Percentiles rank a stretch among this genome's conserved stretches.
Evolutionary conservation across 495 filamentous ascomycete genomes (phyloP).

Genomic region (Pseudomonodictys pantanalensis): DNA sequence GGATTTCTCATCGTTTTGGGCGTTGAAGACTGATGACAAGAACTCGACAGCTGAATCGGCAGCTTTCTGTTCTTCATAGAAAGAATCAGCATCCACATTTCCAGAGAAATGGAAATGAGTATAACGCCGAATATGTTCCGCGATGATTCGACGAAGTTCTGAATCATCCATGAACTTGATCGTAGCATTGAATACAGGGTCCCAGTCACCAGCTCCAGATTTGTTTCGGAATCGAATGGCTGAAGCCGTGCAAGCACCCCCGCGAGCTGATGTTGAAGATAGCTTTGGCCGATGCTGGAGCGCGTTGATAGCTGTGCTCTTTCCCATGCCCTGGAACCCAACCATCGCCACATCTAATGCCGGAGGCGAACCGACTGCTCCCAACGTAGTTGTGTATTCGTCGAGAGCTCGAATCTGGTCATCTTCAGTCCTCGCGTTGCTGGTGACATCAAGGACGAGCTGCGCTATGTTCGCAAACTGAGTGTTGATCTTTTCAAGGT

Average conservation of each 20-base stretch:
- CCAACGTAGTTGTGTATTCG: not conserved
- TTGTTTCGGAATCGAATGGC: conserved; percentile 4
- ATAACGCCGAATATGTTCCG: conserved; percentile 6
- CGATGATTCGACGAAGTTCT: not conserved
- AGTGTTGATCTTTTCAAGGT: too few species aligned
- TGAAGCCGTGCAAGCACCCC: conserved; percentile 8
- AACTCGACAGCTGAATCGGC: not conserved
- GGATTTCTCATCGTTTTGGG: not conserved
- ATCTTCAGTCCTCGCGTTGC: not conserved
- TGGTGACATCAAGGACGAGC: not conserved
- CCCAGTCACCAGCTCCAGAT: not conserved
- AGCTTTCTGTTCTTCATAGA: conserved; percentile 1
- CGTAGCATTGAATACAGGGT: not conserved
- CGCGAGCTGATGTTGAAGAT: conserved; percentile 1
- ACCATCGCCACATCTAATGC: not conserved
- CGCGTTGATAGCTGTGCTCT: conserved; percentile 13
- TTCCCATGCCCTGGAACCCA: conserved; percentile 12
- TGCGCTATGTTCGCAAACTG: not conserved
- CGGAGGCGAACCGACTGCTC: not conserved
- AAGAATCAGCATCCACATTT: not conserved
- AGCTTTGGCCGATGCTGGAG: not conserved
- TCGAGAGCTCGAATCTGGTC: not conserved
- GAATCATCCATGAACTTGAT: conserved; percentile 13
- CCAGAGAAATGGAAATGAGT: conserved; percentile 9
- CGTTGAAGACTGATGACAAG: conserved; percentile 4